Base-by-base conservation (phyloP, 495 filamentous ascomycete genomes). In the Astrocystis sublimbata region DNA sequence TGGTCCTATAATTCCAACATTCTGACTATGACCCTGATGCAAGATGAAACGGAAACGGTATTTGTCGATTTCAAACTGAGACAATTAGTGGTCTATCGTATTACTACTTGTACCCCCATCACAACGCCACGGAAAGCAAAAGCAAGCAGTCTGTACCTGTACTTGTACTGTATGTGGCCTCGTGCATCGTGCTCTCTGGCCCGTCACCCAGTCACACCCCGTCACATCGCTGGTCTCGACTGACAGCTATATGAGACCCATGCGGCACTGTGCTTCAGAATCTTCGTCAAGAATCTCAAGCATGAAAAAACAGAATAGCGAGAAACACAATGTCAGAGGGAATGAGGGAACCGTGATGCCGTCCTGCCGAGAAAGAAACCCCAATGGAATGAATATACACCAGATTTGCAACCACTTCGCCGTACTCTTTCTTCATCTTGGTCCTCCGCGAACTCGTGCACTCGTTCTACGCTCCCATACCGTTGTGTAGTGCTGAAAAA, bases 371-470 rank as follows among this genome's bases (percentile, higher is more conserved):
- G 52, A n/a, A n/a, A 68, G 36, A 71, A 74, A 66, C 71, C 70
- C 71, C 56, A 65, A 70, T 73, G 62, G 68, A 70, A 71, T 69
- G 69, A 70, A 71, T 69, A 71, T 69, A 73, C 73, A 74, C 65
- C 61, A 64, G 64, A 70, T 67, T 58, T 50, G 62, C 62, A 65
- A 67, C 58, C 57, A 64, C 62, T 52, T n/a, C n/a, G n/a, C n/a
- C n/a, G n/a, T n/a, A n/a, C 63, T 71, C 36, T 66, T 15, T 38
- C 36, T 38, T 15, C 8, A 8, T 38, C 8, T 38, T 15, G n/a
- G n/a, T n/a, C 8, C 36, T 38, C 4, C 8, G 36, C n/a, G 36
- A 5, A 38, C 36, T 12, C 49, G 15, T 26, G 41, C 15, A n/a
- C n/a, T n/a, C n/a, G n/a, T n/a, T n/a, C n/a, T n/a, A n/a, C n/a